phyloP scores from a whole-genome alignment of 495 filamentous ascomycete genomes.

The Xylaria venustula region DNA sequence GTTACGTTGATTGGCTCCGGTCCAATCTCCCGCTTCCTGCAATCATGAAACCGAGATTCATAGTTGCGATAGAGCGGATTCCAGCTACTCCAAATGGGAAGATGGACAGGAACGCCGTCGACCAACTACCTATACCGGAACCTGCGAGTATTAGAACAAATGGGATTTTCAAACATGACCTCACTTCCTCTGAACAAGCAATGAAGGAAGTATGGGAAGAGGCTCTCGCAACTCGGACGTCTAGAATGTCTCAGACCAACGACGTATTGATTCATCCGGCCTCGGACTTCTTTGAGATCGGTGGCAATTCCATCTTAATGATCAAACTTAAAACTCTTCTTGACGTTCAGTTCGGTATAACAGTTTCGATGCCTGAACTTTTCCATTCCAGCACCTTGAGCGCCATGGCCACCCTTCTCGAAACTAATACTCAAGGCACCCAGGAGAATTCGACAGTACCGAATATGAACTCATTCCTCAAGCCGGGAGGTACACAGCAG shows the following conservation, averaged over 20 bases:
- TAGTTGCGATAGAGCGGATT: constrained; percentile 13
- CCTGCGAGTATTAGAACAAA: background rate
- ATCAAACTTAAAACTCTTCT: constrained; percentile 34
- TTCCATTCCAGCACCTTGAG: constrained; percentile 13
- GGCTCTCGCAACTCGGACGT: background rate
- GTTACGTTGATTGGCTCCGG: background rate
- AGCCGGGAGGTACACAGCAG: background rate
- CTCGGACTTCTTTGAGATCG: background rate
- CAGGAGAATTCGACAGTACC: no score
- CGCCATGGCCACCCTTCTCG: constrained; percentile 5
- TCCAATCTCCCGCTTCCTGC: constrained; percentile 14
- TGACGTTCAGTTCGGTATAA: constrained; percentile 14
- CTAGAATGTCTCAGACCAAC: background rate
- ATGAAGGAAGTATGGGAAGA: background rate
- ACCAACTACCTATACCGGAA: background rate
- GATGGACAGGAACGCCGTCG: background rate
- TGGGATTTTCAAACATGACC: background rate
- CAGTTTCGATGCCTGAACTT: constrained; percentile 4
- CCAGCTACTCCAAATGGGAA: constrained; percentile 15
- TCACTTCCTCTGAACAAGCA: background rate
- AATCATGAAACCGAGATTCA: constrained; percentile 17
- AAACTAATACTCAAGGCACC: background rate
- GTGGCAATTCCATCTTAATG: background rate
- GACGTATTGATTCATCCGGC: background rate
- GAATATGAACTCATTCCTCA: background rate